Evolutionary conservation across 2,329 filamentous ascomycete species (phyloP).

Genomic region (Aschersonia sp.): DNA sequence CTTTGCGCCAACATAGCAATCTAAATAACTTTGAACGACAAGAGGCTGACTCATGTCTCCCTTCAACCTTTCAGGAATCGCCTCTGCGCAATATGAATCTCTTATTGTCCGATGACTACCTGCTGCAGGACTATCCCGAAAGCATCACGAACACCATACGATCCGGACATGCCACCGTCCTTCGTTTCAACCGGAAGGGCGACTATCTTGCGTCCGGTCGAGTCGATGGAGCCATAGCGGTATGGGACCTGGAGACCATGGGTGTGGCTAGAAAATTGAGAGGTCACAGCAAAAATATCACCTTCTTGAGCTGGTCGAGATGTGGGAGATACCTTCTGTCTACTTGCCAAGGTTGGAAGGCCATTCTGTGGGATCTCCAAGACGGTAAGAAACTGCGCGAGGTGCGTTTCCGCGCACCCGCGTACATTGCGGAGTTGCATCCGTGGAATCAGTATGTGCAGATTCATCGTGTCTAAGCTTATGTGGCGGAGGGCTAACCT

Average conservation of each 20-base stretch:
- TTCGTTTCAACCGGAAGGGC: constrained; percentile 85
- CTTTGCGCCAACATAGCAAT: neutral
- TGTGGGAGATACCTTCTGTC: constrained; percentile 85
- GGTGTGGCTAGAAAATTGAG: constrained; percentile 87
- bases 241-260: constrained; percentile 96
- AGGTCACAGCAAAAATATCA: constrained; percentile 86
- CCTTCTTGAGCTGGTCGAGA: constrained; percentile 88
- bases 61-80: neutral
- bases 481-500: constrained; percentile 8
- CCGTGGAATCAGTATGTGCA: constrained; percentile 63
- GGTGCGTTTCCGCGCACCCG: constrained; percentile 80
- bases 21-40: neutral
- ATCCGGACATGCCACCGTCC: constrained; percentile 48
- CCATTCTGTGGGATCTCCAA: constrained; percentile 82
- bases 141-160: constrained; percentile 78
- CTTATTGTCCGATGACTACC: constrained; percentile 45
- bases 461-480: neutral
- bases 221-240: constrained; percentile 84
- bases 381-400: constrained; percentile 59
- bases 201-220: constrained; percentile 90
- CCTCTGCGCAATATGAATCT: constrained; percentile 34
- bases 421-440: constrained; percentile 92
- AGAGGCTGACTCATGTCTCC: neutral
- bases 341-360: constrained; percentile 92
- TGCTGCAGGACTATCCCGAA: constrained; percentile 74